Base-by-base conservation (phyloP, 2,329 filamentous ascomycete genomes). In the Clarireedia monteithiana region DNA sequence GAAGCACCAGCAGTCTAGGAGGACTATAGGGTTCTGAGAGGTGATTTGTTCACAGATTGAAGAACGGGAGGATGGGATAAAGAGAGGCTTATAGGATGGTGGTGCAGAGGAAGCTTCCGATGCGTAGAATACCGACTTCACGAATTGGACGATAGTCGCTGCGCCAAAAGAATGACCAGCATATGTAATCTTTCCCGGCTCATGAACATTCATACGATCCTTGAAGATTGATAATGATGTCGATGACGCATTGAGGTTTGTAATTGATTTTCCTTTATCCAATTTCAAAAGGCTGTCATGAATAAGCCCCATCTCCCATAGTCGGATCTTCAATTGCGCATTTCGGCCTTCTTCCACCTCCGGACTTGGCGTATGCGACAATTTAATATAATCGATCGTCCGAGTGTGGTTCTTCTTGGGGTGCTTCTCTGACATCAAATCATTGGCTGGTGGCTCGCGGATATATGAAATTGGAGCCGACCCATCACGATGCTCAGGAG, bases 141-240 rank as follows among this genome's bases (percentile, higher is more conserved):
- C 73, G 54, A 95, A 80, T 67, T 95, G 90, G 2, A 87, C 78
- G 20, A 82, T 76, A 0, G 87, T 89, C 0, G 88, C 80, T 1
- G 84, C 86, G 23, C 90, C 90, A 62, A 95, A 95, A 17, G 85
- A 90, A 70, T 95, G 90, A 4, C 90, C 90, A 0, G 81, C 82
- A 67, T 88, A 92, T 44, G 85, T 80, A 47, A 95, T 83, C 52
- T 79, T 81, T 1, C 89, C 89, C 0, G 88, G 88, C 7, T 80
- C 76, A 57, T 85, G 81, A 4, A 95, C 78, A 59, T 88, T 79
- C 48, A 94, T 76, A 53, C 73, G 74, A n/a, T 74, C 73, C 26
- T 75, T 69, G 58, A 95, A 86, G 65, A 80, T 78, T 10, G 72
- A 69, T 0, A 92, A 73, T 3, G 81, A 69, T 0, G 71, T 66